phyloP scores from a whole-genome alignment of 148 eudicot genomes.

The Pouteria glomerata region DNA sequence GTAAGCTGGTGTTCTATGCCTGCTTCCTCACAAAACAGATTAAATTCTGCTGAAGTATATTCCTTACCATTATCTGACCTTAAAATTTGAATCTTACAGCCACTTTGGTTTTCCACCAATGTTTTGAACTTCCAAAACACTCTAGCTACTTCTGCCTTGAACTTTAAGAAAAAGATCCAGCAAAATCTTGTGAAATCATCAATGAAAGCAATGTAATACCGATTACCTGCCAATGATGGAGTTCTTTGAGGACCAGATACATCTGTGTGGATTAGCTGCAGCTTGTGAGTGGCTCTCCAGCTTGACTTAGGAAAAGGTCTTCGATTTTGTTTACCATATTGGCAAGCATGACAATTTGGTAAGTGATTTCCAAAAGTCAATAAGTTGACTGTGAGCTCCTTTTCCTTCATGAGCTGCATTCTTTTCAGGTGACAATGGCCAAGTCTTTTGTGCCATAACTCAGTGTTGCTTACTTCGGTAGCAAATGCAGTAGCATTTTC shows the following conservation, averaged over 20 bases:
- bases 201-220: not conserved
- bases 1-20: not conserved
- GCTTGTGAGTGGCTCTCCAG: slow-evolving; percentile 4
- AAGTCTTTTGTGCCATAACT: slow-evolving; percentile 8
- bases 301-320: slow-evolving; percentile 1
- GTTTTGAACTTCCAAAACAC: too few species aligned
- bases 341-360: too few species aligned
- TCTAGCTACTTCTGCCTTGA: not conserved
- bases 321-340: not conserved
- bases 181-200: not conserved
- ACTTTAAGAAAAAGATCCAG: not conserved
- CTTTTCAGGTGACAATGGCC: not conserved
- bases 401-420: not conserved
- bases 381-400: not conserved
- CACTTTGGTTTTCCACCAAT: too few species aligned
- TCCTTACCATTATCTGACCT: too few species aligned
- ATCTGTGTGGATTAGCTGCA: not conserved
- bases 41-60: too few species aligned
- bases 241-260: too few species aligned
- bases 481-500: too few species aligned
- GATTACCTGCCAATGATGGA: too few species aligned
- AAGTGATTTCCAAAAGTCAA: not conserved
- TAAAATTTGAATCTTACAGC: too few species aligned
- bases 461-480: too few species aligned
- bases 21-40: too few species aligned